These are phyloP conservation scores for Warburgia ugandensis DNA, from an alignment of 164 flowering plant species.

Conservation along the genomic window DNA sequence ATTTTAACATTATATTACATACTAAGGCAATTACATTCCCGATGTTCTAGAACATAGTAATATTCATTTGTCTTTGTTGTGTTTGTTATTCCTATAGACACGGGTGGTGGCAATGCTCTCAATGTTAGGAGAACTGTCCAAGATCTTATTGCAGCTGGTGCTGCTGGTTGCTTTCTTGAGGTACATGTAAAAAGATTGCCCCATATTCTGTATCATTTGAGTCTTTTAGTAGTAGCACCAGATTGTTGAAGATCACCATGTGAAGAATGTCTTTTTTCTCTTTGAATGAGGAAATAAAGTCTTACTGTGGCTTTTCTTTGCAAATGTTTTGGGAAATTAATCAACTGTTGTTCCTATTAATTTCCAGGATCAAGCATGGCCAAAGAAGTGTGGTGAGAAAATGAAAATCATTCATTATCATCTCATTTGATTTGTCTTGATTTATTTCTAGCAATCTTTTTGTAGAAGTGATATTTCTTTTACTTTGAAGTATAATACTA, in stretches of 20 bases:
- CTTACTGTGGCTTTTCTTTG: not conserved
- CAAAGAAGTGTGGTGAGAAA: slow-evolving; percentile 26
- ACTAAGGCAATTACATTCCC: no score
- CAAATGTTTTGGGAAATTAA: not conserved
- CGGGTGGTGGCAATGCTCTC: slow-evolving; percentile 31
- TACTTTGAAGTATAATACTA: slow-evolving; percentile 2
- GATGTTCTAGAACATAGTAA: no score
- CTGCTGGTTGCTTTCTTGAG: slow-evolving; percentile 30
- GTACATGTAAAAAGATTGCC: slow-evolving; percentile 7
- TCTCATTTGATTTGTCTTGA: not conserved
- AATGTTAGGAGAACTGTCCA: slow-evolving; percentile 22
- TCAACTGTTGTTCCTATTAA: not conserved
- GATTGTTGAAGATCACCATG: not conserved
- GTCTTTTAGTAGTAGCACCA: not conserved
- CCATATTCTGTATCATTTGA: not conserved
- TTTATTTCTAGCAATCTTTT: not conserved
- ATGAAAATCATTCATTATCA: not conserved
- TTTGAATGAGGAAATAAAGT: no score
- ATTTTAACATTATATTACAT: no score
- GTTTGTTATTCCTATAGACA: slow-evolving; percentile 13
- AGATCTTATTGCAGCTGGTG: slow-evolving; percentile 27
- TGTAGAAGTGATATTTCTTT: not conserved
- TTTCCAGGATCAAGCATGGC: slow-evolving; percentile 30
- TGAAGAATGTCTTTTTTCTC: no score
- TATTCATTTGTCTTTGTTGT: no score